Evolutionary conservation across 2,329 filamentous ascomycete species (phyloP), one percentile per base, ranked within the genome.

Genomic region (Ceratocystis eucalypticola): DNA sequence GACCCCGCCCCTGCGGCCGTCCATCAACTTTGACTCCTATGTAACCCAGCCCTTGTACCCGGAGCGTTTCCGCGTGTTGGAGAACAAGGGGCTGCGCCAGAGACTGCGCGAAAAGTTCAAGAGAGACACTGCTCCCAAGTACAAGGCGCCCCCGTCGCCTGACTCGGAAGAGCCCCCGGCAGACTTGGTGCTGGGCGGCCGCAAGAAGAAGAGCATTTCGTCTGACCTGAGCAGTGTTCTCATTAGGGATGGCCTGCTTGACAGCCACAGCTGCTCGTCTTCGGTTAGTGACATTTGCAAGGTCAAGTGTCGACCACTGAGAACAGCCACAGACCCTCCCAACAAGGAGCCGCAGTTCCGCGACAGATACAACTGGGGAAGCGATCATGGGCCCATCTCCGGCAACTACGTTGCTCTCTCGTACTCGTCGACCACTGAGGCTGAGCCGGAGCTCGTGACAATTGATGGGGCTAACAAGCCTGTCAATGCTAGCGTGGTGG

Each of bases 361-460:
- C 45, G 50, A 68, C 25, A 46, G 66, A 15, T 68, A 65, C 53
- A 65, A 44, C 59, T 68, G 66, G 66, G 63, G 66, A 10, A 65
- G 20, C 44, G 64, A 50, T 15, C 66, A 68, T 41, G 66, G 66
- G 15, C 63, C 25, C 15, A 68, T 68, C 10, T 66, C 66, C 2
- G 66, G 66, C 45, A 68, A 68, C 64, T 68, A 65, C n/a, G 64
- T 66, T n/a, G 66, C 66, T 1, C n/a, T 68, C 17, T 65, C 63
- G 8, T 68, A 68, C 44, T 37, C 59, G 1, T 44, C 48, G 15
- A 50, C 30, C 15, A 62, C 57, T 1, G 59, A 45, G 20, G 41
- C 62, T 3, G 45, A 65, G n/a, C 53, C 45, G 2, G 63, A 67
- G 46, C 65, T 61, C 3, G 53, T 68, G 37, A 33, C 61, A 4